Base-by-base conservation (phyloP, 2,329 filamentous ascomycete species). In the Trichoderma oligosporum region DNA sequence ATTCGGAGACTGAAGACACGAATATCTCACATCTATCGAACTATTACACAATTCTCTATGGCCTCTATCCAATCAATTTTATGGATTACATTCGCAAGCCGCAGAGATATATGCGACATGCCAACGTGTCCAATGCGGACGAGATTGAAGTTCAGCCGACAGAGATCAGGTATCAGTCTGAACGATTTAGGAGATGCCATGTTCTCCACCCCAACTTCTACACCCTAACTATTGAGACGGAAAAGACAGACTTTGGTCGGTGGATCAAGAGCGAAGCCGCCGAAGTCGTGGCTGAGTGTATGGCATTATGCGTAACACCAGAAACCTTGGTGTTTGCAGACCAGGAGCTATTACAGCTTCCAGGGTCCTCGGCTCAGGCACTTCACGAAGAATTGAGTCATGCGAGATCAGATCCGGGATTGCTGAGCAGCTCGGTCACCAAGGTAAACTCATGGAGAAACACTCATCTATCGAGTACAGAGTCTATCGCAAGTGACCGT, bases 71-170 rank as follows among this genome's bases (percentile, higher is more conserved):
- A 1, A 82, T 93, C 66, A 93, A 93, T 68, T 91, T 94, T 64
- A 88, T 91, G 82, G 87, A 87, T 70, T 94, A 93, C 67, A 87
- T 94, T 61, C 82, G 89, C 57, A 93, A 93, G 66, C 89, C 89
- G 3, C 84, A 91, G 63, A 83, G 87, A 61, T 93, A 88, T 66
- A 76, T 94, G 8, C 85, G 89, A 45, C 86, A 88, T 65, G 83
- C 87, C 38, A 83, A 89, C 61, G 87, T 85, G 29, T 78, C 82
- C 4, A 83, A 85, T 47, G 81, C 85, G 1, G 86, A 91, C 61
- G 86, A 89, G 55, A 81, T 93, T 41, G 88, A 92, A 65, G 80
- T 93, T 2, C 87, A 93, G 63, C 87, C 89, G 29, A 85, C 85
- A 4, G 85, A 92, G 63, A 90, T 94, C 56, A 80, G 88, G 4